Evolutionary conservation across 306 rosid species (phyloP), one percentile per base, ranked within the genome.

Genomic region (Vigna reflexopilosa): DNA sequence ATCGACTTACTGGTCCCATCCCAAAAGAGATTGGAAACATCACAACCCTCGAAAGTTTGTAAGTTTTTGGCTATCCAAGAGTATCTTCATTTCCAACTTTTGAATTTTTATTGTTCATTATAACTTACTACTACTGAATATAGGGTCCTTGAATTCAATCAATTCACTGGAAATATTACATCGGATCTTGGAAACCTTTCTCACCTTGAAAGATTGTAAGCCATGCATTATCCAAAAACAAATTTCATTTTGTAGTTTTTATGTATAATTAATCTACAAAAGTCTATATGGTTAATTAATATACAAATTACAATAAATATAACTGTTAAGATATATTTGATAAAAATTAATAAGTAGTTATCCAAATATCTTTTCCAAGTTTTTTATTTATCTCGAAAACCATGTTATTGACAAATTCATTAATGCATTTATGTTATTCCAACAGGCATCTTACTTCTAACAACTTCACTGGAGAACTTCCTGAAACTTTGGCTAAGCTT

Each of bases 1-100:
- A 90, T 74, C 85, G 86, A 40, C 71, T 90, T 17, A 81, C 89
- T 0, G 93, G 91, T 58, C 32, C 83, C 6, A 80, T 90, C 47
- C 95, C 92, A 6, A 38, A 13, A 68, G 92, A 81, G 78, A 71
- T 90, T 6, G 92, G 5, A 44, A 67, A 44, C 19, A 67, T 67
- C 40, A 47, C 56, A 11, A 67, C 56, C 0, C 40, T 90, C 15
- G 15, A 20, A 73, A 76, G 55, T 56, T 88, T 90, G 96, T 88
- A 76, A 82, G 96, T 83, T 42, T 59, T 62, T 19, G 12, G 3
- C 34, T 61, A 30, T 13, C 1, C 42, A 28, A 1, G 4, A 24
- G 2, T 24, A 24, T 24, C 28, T 1, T 24, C 2, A 24, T 24
- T 2, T 26, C 28, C 28, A 0, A 24, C 28, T 26, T 14, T 62